A percentile compares a stretch with the other conserved stretches of the same genome.
phyloP scores from a whole-genome alignment of 805 yeast genomes.

The Myxozyma kluyveri region DNA sequence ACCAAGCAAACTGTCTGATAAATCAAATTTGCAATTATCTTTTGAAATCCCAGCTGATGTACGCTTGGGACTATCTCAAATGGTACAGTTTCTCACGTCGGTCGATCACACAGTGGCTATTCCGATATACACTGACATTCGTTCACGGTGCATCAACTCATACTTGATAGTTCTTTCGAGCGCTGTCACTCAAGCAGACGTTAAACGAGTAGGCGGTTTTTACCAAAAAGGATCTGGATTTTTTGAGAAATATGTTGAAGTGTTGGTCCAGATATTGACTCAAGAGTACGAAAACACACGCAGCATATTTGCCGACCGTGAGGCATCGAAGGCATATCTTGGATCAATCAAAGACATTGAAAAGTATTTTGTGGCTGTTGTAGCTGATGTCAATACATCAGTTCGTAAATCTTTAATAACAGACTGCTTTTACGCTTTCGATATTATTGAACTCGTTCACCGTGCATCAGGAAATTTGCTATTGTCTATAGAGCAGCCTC shows the following conservation, averaged over 20 bases:
- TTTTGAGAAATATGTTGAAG: slow-evolving; percentile 10
- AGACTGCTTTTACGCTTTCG: slow-evolving; percentile 56
- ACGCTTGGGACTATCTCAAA: slow-evolving; percentile 7
- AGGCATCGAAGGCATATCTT: not conserved
- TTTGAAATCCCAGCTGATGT: slow-evolving; percentile 8
- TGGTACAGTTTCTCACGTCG: slow-evolving; percentile 24
- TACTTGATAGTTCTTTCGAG: slow-evolving; percentile 12
- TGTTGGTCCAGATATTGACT: slow-evolving; percentile 5
- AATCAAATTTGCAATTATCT: not conserved
- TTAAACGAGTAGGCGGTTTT: slow-evolving; percentile 15
- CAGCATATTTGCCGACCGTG: not conserved
- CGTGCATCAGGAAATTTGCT: slow-evolving; percentile 38
- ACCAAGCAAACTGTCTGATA: not conserved
- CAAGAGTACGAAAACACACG: not conserved
- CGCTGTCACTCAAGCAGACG: slow-evolving; percentile 4
- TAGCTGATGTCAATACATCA: slow-evolving; percentile 18
- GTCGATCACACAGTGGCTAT: slow-evolving; percentile 14
- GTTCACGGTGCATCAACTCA: slow-evolving; percentile 9
- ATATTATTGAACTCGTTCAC: slow-evolving; percentile 52
- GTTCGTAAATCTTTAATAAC: slow-evolving; percentile 46
- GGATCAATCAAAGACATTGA: slow-evolving; percentile 28
- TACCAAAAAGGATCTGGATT: slow-evolving; percentile 20
- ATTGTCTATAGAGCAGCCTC: slow-evolving; percentile 27
- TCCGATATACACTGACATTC: slow-evolving; percentile 20
- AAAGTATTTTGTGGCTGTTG: slow-evolving; percentile 28